These are phyloP conservation scores for Passiflora organensis DNA, from an alignment of 345 rosid genomes.

Conservation along the genomic window DNA sequence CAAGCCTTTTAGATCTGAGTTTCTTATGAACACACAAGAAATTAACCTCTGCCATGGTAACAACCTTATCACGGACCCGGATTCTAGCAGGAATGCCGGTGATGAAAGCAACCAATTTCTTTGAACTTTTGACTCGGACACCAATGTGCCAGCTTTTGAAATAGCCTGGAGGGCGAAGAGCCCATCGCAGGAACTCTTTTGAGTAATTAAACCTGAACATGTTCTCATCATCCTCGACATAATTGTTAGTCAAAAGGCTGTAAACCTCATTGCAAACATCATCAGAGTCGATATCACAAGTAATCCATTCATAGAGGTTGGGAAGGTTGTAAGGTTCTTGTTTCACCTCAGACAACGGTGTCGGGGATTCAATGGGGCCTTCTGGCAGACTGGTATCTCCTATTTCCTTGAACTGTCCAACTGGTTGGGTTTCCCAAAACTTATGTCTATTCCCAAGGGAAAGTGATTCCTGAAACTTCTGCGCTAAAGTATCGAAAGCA, in stretches of 20 bases:
- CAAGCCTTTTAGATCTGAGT: slow-evolving; percentile 83
- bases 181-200: slow-evolving; percentile 90
- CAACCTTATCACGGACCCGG: slow-evolving; percentile 58
- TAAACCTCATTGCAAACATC: slow-evolving; percentile 68
- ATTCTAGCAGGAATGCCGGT: slow-evolving; percentile 81
- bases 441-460: slow-evolving; percentile 50
- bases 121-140: slow-evolving; percentile 68
- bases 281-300: slow-evolving; percentile 72
- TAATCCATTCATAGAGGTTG: slow-evolving; percentile 66
- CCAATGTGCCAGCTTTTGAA: slow-evolving; percentile 81
- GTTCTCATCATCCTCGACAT: slow-evolving; percentile 88
- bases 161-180: slow-evolving; percentile 70
- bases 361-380: slow-evolving; percentile 68
- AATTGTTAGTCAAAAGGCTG: slow-evolving; percentile 68
- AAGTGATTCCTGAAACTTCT: slow-evolving; percentile 60
- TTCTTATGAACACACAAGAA: slow-evolving; percentile 94
- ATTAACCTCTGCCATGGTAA: slow-evolving; percentile 86
- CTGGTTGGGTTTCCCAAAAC: slow-evolving; percentile 96
- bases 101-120: slow-evolving; percentile 81
- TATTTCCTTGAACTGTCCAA: slow-evolving; percentile 72
- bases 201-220: slow-evolving; percentile 95
- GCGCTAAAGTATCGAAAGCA: slow-evolving; percentile 55
- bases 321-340: slow-evolving; percentile 91
- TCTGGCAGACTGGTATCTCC: slow-evolving; percentile 65
- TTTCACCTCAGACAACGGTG: slow-evolving; percentile 63